Evolutionary conservation across 2,329 filamentous ascomycete genomes (phyloP), one percentile per base, ranked within the genome.

Genomic region (Exophiala phaeomuriformis): DNA sequence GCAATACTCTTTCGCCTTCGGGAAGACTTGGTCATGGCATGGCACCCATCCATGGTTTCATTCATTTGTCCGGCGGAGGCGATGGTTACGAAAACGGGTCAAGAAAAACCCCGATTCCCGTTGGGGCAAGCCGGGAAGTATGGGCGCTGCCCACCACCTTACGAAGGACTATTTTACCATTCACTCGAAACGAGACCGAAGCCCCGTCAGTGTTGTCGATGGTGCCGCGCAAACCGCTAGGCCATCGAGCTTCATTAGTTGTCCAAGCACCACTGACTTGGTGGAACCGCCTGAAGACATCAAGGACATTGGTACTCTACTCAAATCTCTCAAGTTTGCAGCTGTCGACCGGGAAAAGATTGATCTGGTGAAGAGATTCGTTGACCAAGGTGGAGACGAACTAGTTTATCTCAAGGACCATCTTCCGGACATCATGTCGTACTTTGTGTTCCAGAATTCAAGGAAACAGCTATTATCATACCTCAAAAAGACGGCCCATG

Each of bases 1-100:
- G 93, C 86, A 95, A 67, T 98, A 98, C 70, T 93, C 88, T 10
- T 90, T 96, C 67, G 85, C 87, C 61, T 98, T 97, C 66, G 75
- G 76, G 60, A 81, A 78, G 56, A 75, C 72, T 40, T 89, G 86
- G 61, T 81, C 83, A 2, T 98, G 93, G 93, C 93, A 98, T 69
- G 84, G 85, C 2, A 86, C 87, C 12, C 82, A 85, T 66, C 85
- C 82, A 29, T 97, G 91, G 90, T 95, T 89, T 70, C 91, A 90
- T 68, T 95, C 89, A 1, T 98, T 91, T 66, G 93, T 96, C n/a
- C 79, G 93, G 35, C 77, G 93, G 61, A 80, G 93, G 57, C 82
- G 88, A 27, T 98, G 93, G 93, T 82, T 91, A 51, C 78, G 93
- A 41, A 86, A 88, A 68, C 78, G 93, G 33, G 78, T 86, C 49